Evolutionary conservation across 2,329 filamentous ascomycete genomes (phyloP).

Genomic region (Arthrobotrys musiformis): DNA sequence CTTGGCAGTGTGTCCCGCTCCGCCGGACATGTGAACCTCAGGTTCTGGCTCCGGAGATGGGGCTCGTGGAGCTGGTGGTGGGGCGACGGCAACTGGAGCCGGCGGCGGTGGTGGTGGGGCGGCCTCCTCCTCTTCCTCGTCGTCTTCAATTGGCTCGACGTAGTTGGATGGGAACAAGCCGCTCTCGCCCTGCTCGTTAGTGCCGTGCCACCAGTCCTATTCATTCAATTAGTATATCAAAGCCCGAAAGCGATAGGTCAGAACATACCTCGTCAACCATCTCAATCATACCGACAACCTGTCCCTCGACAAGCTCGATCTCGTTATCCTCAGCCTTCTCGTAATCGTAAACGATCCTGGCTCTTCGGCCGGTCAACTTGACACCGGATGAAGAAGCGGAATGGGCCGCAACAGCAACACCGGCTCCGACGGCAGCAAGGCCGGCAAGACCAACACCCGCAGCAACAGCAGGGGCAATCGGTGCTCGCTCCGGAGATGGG

Average conservation of each 20-base stretch:
- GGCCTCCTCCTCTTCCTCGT: constrained; percentile 60
- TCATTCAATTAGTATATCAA: constrained; percentile 21
- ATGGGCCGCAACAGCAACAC: constrained; percentile 30
- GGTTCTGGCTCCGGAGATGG: constrained; percentile 59
- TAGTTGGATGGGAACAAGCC: constrained; percentile 98
- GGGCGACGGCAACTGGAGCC: constrained; percentile 29
- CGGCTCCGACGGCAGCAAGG: constrained; percentile 61
- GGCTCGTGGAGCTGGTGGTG: background rate
- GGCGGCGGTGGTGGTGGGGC: constrained; percentile 38
- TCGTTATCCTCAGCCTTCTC: constrained; percentile 98
- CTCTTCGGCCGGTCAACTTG: constrained; percentile 70
- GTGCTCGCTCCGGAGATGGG: constrained; percentile 61
- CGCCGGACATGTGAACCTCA: constrained; percentile 61
- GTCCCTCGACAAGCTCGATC: constrained; percentile 87
- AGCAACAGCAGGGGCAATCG: constrained; percentile 68
- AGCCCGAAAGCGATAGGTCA: too few relatives aligned
- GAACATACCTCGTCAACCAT: constrained; percentile 80
- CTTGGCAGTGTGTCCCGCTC: constrained; percentile 74
- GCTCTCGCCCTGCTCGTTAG: constrained; percentile 82
- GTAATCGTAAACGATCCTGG: constrained; percentile 91
- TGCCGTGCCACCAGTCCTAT: constrained; percentile 95
- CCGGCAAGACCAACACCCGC: constrained; percentile 68
- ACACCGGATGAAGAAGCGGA: constrained; percentile 64
- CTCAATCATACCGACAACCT: constrained; percentile 89
- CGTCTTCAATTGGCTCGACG: constrained; percentile 71